Conservation (phyloP, 345 rosid genomes). For the Gossypium turneri region DNA sequence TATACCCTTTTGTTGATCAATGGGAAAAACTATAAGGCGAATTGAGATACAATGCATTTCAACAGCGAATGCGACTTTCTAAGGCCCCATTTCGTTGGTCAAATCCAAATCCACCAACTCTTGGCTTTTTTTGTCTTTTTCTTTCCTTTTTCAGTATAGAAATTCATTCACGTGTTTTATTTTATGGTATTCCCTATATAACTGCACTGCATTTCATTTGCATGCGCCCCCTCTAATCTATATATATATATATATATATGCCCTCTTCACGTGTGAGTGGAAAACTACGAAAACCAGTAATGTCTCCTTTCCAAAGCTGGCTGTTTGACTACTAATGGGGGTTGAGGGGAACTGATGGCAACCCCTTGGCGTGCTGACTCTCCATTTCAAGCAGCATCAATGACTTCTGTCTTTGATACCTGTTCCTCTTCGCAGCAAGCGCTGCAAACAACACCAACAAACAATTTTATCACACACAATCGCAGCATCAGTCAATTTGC, state of each 20-base stretch:
- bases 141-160: constrained; percentile 6
- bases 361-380: constrained; percentile 89
- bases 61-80: neutral
- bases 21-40: neutral
- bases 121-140: neutral
- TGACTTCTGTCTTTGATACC: constrained; percentile 90
- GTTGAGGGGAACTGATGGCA: constrained; percentile 67
- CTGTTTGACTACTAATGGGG: constrained; percentile 35
- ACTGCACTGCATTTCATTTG: constrained; percentile 12
- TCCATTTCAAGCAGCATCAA: constrained; percentile 92
- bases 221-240: constrained; percentile 15
- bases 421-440: constrained; percentile 83
- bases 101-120: constrained; percentile 25
- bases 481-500: neutral
- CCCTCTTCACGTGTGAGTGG: constrained; percentile 15
- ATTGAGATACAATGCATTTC: constrained; percentile 27
- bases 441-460: constrained; percentile 36
- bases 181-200: constrained; percentile 15
- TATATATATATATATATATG: neutral
- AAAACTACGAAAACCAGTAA: constrained; percentile 19
- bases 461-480: neutral
- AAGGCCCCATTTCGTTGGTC: constrained; percentile 24
- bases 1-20: constrained; percentile 18
- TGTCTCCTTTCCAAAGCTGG: neutral
- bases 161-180: constrained; percentile 19